Evolutionary conservation across 495 filamentous ascomycete species (phyloP), one percentile per base, ranked within the genome.

Genomic region (Penicillium lividum): DNA sequence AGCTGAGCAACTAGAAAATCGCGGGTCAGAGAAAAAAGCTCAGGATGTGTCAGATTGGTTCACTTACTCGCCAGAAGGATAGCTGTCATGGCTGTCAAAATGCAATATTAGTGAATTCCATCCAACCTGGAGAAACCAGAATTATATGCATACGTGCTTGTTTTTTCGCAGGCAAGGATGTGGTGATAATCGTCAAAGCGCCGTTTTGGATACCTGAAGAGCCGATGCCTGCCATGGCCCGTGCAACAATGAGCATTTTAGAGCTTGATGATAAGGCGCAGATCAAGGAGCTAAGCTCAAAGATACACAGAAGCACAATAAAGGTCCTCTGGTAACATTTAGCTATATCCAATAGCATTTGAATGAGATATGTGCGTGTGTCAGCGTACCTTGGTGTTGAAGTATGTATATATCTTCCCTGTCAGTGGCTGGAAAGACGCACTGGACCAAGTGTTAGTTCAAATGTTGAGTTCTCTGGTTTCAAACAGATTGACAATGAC

Each of bases 121-220:
- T 57, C 25, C 18, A 42, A 34, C 11, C 5, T 43, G 7, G 15
- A 18, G 40, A 4, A 15, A 43, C 5, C 10, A 33, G 16, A 6
- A 2, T 6, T 43, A 43, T 5, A n/a, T 22, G 47, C 67, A 30
- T 62, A 69, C 65, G 28, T 51, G 82, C 78, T 40, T 72, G 64
- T 56, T 77, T 79, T 11, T 74, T 53, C 46, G 80, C 47, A 1
- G 82, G 77, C 5, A 77, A 73, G 9, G 67, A 74, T 3, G 63
- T 70, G 3, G 77, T 62, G 28, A 87, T 54, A 18, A 86, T 83
- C 3, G 79, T 81, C 11, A 84, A 58, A 13, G 71, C 72, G 7
- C 83, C 83, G 60, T 80, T 86, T 48, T 72, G 64, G 7, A 87
- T 58, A 0, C 84, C 75, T 42, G 67, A 75, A 13, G 64, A 65